Conservation (phyloP, 2,329 filamentous ascomycete species). For the Plectosphaerella plurivora region DNA sequence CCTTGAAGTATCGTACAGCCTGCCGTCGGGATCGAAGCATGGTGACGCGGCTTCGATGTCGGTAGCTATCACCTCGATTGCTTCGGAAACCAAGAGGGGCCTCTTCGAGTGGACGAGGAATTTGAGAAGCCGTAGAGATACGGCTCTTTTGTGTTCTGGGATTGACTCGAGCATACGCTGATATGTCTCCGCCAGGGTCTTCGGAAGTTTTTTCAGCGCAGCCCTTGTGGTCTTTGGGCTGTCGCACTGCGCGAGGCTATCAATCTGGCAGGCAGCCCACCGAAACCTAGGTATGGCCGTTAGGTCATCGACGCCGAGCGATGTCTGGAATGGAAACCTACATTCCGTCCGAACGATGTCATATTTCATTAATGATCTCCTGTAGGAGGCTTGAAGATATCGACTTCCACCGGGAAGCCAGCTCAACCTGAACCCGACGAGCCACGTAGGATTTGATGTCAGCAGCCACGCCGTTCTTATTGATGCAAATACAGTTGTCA, state of each 20-base stretch:
- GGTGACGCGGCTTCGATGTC: conserved; percentile 7
- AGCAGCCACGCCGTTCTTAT: no score
- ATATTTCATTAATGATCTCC: no score
- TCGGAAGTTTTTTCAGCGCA: not conserved
- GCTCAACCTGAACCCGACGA: no score
- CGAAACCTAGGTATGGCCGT: not conserved
- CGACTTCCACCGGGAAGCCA: no score
- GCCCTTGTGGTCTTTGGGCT: not conserved
- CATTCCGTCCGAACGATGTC: no score
- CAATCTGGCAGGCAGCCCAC: not conserved
- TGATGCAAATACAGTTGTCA: no score
- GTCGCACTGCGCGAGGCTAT: not conserved
- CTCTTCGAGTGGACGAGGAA: conserved; percentile 14
- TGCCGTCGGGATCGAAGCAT: conserved; percentile 8
- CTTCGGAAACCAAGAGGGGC: conserved; percentile 15
- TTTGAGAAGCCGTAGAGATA: conserved; percentile 15
- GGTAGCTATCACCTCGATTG: conserved; percentile 16
- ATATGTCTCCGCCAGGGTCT: conserved; percentile 1
- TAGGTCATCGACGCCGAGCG: no score
- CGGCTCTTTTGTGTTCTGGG: conserved; percentile 5
- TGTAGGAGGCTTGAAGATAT: no score
- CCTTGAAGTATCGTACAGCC: conserved; percentile 3
- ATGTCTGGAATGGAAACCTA: no score
- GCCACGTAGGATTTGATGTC: no score
- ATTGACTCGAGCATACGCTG: conserved; percentile 7